phyloP scores from a whole-genome alignment of 176 grass and related monocot species.

The Alloteropsis semialata region DNA sequence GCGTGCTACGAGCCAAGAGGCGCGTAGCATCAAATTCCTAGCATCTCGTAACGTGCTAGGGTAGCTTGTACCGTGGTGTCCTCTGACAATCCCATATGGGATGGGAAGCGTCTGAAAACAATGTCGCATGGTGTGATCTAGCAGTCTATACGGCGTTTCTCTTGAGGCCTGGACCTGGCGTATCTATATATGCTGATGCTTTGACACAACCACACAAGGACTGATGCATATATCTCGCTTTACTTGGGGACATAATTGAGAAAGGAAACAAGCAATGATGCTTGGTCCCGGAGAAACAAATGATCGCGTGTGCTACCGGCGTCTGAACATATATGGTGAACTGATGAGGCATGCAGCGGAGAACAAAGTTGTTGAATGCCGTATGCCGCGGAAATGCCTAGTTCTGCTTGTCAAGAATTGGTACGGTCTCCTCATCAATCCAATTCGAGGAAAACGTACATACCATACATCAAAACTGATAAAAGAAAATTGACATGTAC shows the following conservation, averaged over 20 bases:
- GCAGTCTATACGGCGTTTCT: background rate
- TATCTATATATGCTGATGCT: too few species aligned
- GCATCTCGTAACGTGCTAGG: too few species aligned
- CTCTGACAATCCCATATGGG: background rate
- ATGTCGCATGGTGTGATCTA: background rate
- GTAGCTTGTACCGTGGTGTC: background rate
- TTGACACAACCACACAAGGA: too few species aligned
- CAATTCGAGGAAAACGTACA: too few species aligned
- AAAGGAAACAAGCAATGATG: background rate
- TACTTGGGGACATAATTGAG: background rate
- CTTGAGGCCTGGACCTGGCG: background rate
- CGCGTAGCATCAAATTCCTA: too few species aligned
- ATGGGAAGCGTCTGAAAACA: background rate
- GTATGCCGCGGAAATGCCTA: background rate
- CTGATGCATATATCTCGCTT: too few species aligned
- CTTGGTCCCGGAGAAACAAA: background rate
- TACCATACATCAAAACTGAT: too few species aligned
- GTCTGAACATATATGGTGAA: background rate
- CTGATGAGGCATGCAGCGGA: background rate
- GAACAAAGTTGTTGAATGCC: background rate
- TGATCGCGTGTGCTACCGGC: background rate
- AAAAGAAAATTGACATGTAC: too few species aligned
- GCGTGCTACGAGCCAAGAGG: too few species aligned
- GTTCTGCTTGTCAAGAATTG: background rate
- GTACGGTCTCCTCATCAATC: too few species aligned